Percentiles rank a stretch among this genome's conserved stretches.
Conservation (phyloP, 805 yeast species). For the Trichomonascus vanleenenianus region DNA sequence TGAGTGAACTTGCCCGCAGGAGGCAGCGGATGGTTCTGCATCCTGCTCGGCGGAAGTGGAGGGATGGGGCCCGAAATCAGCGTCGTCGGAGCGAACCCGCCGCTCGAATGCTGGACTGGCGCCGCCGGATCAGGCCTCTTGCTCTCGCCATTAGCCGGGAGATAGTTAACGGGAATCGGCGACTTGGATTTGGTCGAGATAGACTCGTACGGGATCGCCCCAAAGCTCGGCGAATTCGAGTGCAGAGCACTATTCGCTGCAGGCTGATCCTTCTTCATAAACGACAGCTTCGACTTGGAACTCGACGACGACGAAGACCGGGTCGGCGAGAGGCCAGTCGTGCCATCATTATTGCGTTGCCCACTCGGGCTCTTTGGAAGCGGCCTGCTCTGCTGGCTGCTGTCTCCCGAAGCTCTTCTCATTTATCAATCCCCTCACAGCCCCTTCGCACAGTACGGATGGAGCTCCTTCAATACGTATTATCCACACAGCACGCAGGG, state of each 20-base stretch:
- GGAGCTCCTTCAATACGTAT: no score
- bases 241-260: background rate
- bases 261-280: slow-evolving; percentile 4
- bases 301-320: slow-evolving; percentile 2
- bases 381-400: background rate
- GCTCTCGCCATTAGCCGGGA: slow-evolving; percentile 13
- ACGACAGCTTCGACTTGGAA: slow-evolving; percentile 6
- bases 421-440: no score
- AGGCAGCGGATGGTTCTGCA: slow-evolving; percentile 1
- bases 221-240: slow-evolving; percentile 8
- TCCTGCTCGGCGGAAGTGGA: slow-evolving; percentile 17
- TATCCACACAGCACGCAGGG: no score
- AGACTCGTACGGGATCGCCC: slow-evolving; percentile 20
- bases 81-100: slow-evolving; percentile 17
- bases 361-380: background rate
- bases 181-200: slow-evolving; percentile 14
- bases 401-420: background rate
- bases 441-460: no score
- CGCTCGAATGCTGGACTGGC: slow-evolving; percentile 7
- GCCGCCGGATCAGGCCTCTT: slow-evolving; percentile 7
- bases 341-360: background rate
- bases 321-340: slow-evolving; percentile 1
- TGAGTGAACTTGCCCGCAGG: background rate
- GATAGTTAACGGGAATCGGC: slow-evolving; percentile 20
- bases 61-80: slow-evolving; percentile 22